Evolutionary conservation across 257 asterid genomes (phyloP).

Genomic region (Lantana camara): DNA sequence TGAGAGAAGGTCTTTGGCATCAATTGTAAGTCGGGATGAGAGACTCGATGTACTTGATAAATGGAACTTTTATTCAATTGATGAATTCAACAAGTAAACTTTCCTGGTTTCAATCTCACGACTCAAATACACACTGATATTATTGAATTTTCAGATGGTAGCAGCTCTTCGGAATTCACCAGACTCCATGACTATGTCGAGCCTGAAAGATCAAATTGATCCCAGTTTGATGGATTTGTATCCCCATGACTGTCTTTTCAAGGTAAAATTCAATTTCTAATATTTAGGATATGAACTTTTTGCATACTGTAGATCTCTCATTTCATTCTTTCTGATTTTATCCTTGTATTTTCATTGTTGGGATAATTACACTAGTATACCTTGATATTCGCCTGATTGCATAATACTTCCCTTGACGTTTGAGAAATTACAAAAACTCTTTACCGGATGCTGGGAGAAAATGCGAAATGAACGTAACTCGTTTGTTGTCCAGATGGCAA

Average conservation of each 20-base stretch:
- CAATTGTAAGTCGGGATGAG: conserved; percentile 64
- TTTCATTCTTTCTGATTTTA: too few relatives aligned
- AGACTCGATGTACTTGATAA: background rate
- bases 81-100: background rate
- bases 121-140: conserved; percentile 13
- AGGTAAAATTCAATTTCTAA: conserved; percentile 47
- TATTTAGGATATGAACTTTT: background rate
- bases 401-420: too few relatives aligned
- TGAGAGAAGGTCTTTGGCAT: conserved; percentile 85
- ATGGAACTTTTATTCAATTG: background rate
- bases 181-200: conserved; percentile 77
- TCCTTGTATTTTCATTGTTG: too few relatives aligned
- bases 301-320: too few relatives aligned
- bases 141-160: conserved; percentile 70
- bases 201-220: conserved; percentile 82
- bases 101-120: background rate
- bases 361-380: too few relatives aligned
- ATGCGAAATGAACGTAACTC: background rate
- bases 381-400: too few relatives aligned
- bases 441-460: background rate
- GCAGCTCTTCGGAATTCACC: conserved; percentile 78
- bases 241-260: conserved; percentile 92
- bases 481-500: conserved; percentile 54
- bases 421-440: too few relatives aligned
- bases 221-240: conserved; percentile 78